phyloP scores from a whole-genome alignment of 768 basidiomycete species.

The Pisolithus tinctorius region DNA sequence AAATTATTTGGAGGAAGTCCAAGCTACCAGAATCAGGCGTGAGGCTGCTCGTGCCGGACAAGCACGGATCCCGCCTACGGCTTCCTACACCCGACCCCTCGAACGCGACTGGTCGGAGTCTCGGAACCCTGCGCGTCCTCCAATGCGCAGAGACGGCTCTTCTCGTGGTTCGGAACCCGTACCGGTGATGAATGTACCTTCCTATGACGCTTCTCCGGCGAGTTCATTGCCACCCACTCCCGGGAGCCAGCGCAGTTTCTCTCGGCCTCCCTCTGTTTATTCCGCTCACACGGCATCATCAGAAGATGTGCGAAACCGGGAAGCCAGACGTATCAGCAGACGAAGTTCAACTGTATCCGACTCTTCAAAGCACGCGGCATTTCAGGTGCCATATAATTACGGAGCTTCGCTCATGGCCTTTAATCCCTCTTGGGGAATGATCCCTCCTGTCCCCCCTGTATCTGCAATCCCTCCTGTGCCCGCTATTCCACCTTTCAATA shows the following conservation, averaged over 20 bases:
- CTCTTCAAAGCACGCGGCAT: slow-evolving; percentile 23
- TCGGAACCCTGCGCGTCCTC: slow-evolving; percentile 29
- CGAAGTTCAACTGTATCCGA: slow-evolving; percentile 37
- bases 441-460: slow-evolving; percentile 15
- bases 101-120: slow-evolving; percentile 32
- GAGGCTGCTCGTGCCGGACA: slow-evolving; percentile 50
- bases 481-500: slow-evolving; percentile 23
- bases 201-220: slow-evolving; percentile 41
- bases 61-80: slow-evolving; percentile 10
- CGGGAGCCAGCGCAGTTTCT: slow-evolving; percentile 31
- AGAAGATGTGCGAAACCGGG: slow-evolving; percentile 43
- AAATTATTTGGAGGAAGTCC: slow-evolving; percentile 52
- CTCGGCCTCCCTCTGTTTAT: slow-evolving; percentile 51
- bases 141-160: slow-evolving; percentile 20
- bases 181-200: slow-evolving; percentile 24
- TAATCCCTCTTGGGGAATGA: slow-evolving; percentile 14
- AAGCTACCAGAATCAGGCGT: slow-evolving; percentile 52
- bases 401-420: slow-evolving; percentile 23
- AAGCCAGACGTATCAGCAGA: slow-evolving; percentile 30
- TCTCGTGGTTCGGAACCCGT: slow-evolving; percentile 41
- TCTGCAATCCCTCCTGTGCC: slow-evolving; percentile 35
- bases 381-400: slow-evolving; percentile 22
- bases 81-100: slow-evolving; percentile 14
- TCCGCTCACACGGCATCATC: slow-evolving; percentile 50
- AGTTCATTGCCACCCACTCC: slow-evolving; percentile 40